Conservation (phyloP, 2,329 filamentous ascomycete genomes). For the Aspergillus hortae region DNA sequence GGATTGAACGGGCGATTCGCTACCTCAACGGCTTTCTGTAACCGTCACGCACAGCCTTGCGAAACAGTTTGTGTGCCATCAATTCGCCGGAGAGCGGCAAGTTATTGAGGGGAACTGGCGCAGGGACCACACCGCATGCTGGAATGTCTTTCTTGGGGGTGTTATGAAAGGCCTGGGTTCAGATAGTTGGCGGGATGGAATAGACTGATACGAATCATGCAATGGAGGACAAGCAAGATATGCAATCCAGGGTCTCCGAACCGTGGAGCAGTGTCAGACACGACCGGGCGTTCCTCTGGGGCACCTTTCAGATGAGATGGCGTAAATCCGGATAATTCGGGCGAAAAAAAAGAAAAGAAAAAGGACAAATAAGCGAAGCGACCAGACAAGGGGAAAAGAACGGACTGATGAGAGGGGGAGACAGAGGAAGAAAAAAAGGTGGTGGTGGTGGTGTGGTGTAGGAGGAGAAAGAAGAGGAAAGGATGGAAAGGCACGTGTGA, state of each 20-base stretch:
- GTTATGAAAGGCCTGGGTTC: neutral
- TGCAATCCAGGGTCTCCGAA: conserved; percentile 14
- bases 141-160: conserved; percentile 4
- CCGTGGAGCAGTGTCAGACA: neutral
- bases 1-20: conserved; percentile 6
- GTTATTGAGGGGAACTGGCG: conserved; percentile 16
- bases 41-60: conserved; percentile 13
- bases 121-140: conserved; percentile 18
- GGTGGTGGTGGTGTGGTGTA: no score
- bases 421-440: neutral
- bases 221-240: conserved; percentile 11
- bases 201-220: neutral
- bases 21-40: conserved; percentile 11
- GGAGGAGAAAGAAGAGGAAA: conserved; percentile 3
- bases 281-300: neutral
- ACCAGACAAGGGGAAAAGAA: neutral
- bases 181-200: no score
- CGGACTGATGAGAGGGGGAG: neutral
- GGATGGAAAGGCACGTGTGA: conserved; percentile 14
- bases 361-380: neutral
- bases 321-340: neutral
- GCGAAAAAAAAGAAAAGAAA: neutral
- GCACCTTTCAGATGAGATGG: neutral
- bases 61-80: conserved; percentile 18
- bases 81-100: conserved; percentile 20